Evolutionary conservation across 2,329 filamentous ascomycete species (phyloP), one percentile per base, ranked within the genome.

Genomic region (Arthrobotrys megalospora): DNA sequence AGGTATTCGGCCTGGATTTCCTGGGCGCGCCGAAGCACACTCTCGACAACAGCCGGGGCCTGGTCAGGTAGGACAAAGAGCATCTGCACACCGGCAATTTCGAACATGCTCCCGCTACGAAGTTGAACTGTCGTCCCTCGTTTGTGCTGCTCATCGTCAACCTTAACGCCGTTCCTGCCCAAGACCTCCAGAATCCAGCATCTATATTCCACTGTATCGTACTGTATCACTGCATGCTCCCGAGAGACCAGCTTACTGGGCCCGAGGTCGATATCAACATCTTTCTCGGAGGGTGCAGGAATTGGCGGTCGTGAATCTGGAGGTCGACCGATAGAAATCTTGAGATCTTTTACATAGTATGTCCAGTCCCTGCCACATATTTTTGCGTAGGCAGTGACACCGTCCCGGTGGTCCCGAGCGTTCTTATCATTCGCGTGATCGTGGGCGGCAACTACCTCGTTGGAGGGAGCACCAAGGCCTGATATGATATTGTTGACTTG

Each of bases 71-170:
- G 89, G 58, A 97, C 93, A 84, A 99, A 99, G 87, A 98, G 95
- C 96, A 99, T 99, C 86, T 99, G 95, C 0, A 96, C 92, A 66
- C 93, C 93, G 81, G 92, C 92, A 82, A 98, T 93, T 83, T 97
- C 94, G 73, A 99, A 91, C 50, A 98, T 93, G 83, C 95, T 91
- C 73, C 96, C 96, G 82, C 94, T 97, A 48, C 90, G 89, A 28
- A 99, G 88, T 34, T 86, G 84, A 58, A 80, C 78, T 4, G 72
- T 80, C 24, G 79, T 68, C 11, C 91, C 91, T 64, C 91, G 88
- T 82, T 92, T 92, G 70, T 96, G 85, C 19, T 89, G 86, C 63
- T 86, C 85, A 78, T 93, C 93, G 83, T 99, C 93, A 21, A 98
- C 87, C 82, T 93, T 93, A 55, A 97, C 89, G 32, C 94, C 94